Evolutionary conservation across 192 early-diverging fungal genomes (phyloP).

Genomic region (Podila clonocystis): DNA sequence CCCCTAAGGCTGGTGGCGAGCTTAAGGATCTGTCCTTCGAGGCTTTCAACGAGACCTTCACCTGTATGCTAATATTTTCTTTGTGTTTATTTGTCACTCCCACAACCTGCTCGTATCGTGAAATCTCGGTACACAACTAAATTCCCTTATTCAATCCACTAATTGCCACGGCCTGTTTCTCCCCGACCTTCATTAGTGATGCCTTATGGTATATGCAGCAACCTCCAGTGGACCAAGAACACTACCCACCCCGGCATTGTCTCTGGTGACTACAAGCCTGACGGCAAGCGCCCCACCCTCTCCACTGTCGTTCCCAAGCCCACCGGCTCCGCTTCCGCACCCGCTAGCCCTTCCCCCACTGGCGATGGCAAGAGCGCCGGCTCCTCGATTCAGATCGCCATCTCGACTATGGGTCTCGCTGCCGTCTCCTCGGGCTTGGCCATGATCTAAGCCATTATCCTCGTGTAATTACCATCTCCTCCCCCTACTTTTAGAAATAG

Average conservation of each 20-base stretch:
- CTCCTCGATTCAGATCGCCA: constrained; percentile 14
- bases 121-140: no score
- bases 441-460: constrained; percentile 14
- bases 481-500: no score
- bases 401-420: constrained; percentile 19
- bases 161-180: no score
- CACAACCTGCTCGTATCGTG: no score
- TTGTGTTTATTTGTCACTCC: no score
- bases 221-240: constrained; percentile 19
- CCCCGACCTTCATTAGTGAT: no score
- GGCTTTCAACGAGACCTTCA: constrained; percentile 35
- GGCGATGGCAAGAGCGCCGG: constrained; percentile 4
- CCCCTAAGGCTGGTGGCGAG: constrained; percentile 1
- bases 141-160: no score
- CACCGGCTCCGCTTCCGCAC: not conserved
- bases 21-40: constrained; percentile 19
- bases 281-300: constrained; percentile 15
- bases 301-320: not conserved
- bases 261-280: constrained; percentile 32
- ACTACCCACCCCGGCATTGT: constrained; percentile 20
- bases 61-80: no score
- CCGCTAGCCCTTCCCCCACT: not conserved
- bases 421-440: constrained; percentile 34
- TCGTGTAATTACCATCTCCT: no score
- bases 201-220: constrained; percentile 17